Base-by-base conservation (phyloP, 805 yeast genomes). In the Blastobotrys chiropterorum region DNA sequence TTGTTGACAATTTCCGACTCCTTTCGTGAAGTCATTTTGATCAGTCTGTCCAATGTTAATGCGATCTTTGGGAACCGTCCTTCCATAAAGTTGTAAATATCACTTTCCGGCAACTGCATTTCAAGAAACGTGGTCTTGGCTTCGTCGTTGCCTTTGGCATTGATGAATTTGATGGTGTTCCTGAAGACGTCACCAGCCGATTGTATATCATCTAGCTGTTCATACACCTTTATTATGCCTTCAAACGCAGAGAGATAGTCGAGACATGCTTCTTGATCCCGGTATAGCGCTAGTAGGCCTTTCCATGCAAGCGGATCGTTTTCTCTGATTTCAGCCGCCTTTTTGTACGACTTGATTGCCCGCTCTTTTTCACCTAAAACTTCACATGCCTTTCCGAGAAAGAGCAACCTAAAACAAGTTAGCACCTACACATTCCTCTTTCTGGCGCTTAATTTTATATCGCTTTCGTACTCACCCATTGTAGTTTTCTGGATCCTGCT, bases 261-360 rank as follows among this genome's bases (percentile, higher is more conserved):
- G 3, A 39, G 20, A 16, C 51, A 53, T 20, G 62, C 54, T 13
- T 59, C 55, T n/a, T 38, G 47, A 8, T 50, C 53, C 15, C 59
- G 60, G 43, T 61, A 59, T 3, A 65, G 48, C 8, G 55, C 51
- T 39, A 81, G 68, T 53, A 83, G 73, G 0, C 98, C 98, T 61
- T 86, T 88, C 95, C 94, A 90, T 0, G 90, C 95, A 21, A 78
- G 65, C 1, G 81, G 56, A 48, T 83, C 79, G 54, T 62, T 34
- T 56, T 69, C 46, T 68, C 63, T 22, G 76, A 67, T 7, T 68
- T 73, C 19, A 78, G 70, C 57, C 77, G 78, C 57, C 71, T 67
- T 15, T 56, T 62, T 14, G 81, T 67, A 46, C 76, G 80, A 17
- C 64, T 74, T 40, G 69, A 72, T 14, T 78, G 83, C 68, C 48